Percentiles rank a stretch among this genome's conserved stretches.
phyloP scores from a whole-genome alignment of 768 basidiomycete species.

The Tubosaeta sp. region DNA sequence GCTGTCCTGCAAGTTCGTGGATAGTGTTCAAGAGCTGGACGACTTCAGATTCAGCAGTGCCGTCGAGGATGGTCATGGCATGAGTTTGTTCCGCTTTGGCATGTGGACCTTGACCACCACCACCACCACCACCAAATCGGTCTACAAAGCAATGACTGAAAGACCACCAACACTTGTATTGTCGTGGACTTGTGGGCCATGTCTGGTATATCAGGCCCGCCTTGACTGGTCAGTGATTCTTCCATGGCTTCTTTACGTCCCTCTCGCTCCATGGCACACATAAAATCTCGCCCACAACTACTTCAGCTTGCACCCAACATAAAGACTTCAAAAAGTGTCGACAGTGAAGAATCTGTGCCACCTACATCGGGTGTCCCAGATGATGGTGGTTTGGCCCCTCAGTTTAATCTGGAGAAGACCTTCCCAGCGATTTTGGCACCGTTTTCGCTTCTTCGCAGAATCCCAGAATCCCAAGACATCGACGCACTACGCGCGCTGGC shows the following conservation, averaged over 20 bases:
- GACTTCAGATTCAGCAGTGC: slow-evolving; percentile 51
- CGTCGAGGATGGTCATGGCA: slow-evolving; percentile 54
- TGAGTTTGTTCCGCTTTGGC: slow-evolving; percentile 9
- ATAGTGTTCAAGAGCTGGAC: slow-evolving; percentile 63
- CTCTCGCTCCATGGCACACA: slow-evolving; percentile 13
- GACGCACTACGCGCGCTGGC: slow-evolving; percentile 28
- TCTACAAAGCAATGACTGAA: slow-evolving; percentile 2
- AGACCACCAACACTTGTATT: slow-evolving; percentile 7
- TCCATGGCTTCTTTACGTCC: slow-evolving; percentile 6
- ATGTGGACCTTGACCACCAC: background rate
- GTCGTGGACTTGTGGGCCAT: slow-evolving; percentile 15
- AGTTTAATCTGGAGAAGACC: slow-evolving; percentile 30
- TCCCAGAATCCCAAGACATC: slow-evolving; percentile 23
- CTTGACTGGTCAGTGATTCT: too few species aligned
- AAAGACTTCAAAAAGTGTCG: slow-evolving; percentile 20
- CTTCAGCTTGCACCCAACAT: background rate
- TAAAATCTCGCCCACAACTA: background rate
- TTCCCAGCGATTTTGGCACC: slow-evolving; percentile 36
- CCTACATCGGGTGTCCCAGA: slow-evolving; percentile 16
- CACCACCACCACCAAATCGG: slow-evolving; percentile 3
- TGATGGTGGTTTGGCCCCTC: slow-evolving; percentile 5
- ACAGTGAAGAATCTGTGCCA: slow-evolving; percentile 24
- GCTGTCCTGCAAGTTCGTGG: slow-evolving; percentile 77
- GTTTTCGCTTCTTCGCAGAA: slow-evolving; percentile 23
- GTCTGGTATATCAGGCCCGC: slow-evolving; percentile 2